These are phyloP conservation scores for Hirsutella thompsonii DNA, from an alignment of 2,329 filamentous ascomycete genomes.

Conservation along the genomic window DNA sequence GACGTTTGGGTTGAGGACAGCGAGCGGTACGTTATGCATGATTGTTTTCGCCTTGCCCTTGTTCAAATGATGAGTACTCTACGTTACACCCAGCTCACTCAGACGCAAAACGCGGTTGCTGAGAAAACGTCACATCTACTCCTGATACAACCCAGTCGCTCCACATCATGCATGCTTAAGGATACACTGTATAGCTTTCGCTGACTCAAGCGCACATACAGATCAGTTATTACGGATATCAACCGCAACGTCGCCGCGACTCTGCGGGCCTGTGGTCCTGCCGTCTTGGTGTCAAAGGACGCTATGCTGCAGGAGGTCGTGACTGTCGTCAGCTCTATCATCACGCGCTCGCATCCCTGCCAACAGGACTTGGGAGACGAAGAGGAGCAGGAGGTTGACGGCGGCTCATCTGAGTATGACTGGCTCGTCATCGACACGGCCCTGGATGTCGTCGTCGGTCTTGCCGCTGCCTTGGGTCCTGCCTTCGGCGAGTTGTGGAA, in stretches of 20 bases:
- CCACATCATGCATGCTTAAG: background rate
- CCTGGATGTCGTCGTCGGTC: constrained; percentile 76
- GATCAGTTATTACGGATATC: constrained; percentile 82
- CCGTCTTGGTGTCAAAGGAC: constrained; percentile 62
- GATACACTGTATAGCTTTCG: constrained; percentile 4
- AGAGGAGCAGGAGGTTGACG: constrained; percentile 57
- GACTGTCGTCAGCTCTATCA: constrained; percentile 61
- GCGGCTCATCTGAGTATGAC: constrained; percentile 86
- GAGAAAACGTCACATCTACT: constrained; percentile 54
- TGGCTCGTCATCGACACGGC: constrained; percentile 95
- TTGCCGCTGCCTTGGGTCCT: constrained; percentile 68
- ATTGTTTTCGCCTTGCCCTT: constrained; percentile 8
- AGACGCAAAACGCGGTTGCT: constrained; percentile 83
- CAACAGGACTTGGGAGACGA: constrained; percentile 81
- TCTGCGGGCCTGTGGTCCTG: constrained; percentile 80
- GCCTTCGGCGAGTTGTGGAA: constrained; percentile 86
- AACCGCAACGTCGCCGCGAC: constrained; percentile 87
- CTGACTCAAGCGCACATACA: constrained; percentile 33
- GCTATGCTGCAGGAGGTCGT: constrained; percentile 61
- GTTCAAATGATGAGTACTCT: constrained; percentile 71
- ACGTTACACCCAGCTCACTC: constrained; percentile 99
- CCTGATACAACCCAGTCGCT: constrained; percentile 19
- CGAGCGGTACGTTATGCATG: constrained; percentile 63
- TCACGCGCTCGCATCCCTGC: constrained; percentile 84
- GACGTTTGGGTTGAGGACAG: constrained; percentile 79